Percentiles rank a stretch among this genome's conserved stretches.
Conservation (phyloP, 2,329 filamentous ascomycete genomes). For the Colletotrichum noveboracense region DNA sequence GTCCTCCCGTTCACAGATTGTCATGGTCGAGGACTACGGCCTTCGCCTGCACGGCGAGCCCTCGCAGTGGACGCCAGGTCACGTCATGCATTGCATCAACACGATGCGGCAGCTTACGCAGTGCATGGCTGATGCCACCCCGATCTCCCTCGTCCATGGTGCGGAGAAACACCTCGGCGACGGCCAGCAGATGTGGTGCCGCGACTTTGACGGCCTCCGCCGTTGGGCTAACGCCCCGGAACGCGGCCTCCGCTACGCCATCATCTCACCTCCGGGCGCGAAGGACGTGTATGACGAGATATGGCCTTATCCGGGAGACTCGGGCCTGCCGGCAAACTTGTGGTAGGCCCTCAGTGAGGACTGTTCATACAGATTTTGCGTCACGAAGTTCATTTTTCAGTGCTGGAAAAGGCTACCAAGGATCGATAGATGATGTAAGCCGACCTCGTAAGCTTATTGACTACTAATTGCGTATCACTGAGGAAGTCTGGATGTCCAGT, state of each 20-base stretch:
- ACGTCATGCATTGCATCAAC: not conserved
- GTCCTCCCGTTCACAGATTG: not conserved
- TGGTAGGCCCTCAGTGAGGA: not conserved
- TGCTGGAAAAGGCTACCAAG: not conserved
- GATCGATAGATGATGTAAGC: not conserved
- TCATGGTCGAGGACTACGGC: not conserved
- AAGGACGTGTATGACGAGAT: not conserved
- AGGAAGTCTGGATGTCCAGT: not conserved
- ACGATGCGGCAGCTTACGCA: not conserved
- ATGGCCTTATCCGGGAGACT: not conserved
- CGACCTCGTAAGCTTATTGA: not conserved
- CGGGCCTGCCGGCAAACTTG: not conserved
- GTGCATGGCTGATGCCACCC: not conserved
- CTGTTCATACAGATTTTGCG: not conserved
- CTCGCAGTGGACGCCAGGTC: not conserved
- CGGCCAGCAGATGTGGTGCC: not conserved
- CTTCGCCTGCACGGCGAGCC: not conserved
- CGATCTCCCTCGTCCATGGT: not conserved
- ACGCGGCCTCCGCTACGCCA: slow-evolving; percentile 5
- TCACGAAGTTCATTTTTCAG: not conserved
- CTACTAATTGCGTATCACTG: not conserved
- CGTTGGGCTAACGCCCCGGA: slow-evolving; percentile 23
- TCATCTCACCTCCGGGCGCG: not conserved
- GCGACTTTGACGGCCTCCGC: not conserved
- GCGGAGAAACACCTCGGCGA: not conserved